phyloP scores from a whole-genome alignment of 306 rosid species.

The Vigna reflexopilosa region DNA sequence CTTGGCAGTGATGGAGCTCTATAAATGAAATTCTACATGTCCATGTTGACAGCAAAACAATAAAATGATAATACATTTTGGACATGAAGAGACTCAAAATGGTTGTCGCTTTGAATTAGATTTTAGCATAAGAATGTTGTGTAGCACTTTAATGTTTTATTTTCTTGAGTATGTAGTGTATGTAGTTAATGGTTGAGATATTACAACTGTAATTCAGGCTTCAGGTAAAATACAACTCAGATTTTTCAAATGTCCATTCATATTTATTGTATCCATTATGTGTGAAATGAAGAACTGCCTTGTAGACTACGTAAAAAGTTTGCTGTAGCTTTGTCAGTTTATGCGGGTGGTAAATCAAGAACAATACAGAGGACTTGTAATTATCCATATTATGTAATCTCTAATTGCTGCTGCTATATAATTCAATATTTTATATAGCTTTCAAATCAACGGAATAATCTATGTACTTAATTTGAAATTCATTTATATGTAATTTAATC shows the following conservation, averaged over 20 bases:
- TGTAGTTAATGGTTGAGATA: conserved; percentile 47
- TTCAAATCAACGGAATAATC: background rate
- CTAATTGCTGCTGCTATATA: background rate
- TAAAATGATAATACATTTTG: conserved; percentile 41
- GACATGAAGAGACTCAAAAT: conserved; percentile 43
- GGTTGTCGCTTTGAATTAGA: conserved; percentile 38
- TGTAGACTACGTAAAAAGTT: background rate
- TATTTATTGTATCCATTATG: conserved; percentile 2
- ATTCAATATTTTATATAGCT: background rate
- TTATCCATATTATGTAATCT: background rate
- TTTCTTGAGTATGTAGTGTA: conserved; percentile 33
- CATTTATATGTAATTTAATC: background rate
- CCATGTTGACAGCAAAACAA: conserved; percentile 44
- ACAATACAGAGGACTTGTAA: background rate
- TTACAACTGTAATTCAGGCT: conserved; percentile 48
- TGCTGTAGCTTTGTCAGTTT: background rate
- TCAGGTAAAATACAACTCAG: conserved; percentile 6
- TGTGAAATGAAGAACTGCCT: background rate
- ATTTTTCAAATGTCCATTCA: conserved; percentile 13
- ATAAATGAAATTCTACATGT: conserved; percentile 43
- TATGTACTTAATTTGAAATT: background rate
- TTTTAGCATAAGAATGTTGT: conserved; percentile 48
- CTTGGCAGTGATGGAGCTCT: conserved; percentile 44
- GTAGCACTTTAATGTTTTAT: conserved; percentile 32
- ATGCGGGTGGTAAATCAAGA: background rate